These are phyloP conservation scores for Zymoseptoria passerinii DNA, from an alignment of 2,329 filamentous ascomycete genomes.

Conservation along the genomic window DNA sequence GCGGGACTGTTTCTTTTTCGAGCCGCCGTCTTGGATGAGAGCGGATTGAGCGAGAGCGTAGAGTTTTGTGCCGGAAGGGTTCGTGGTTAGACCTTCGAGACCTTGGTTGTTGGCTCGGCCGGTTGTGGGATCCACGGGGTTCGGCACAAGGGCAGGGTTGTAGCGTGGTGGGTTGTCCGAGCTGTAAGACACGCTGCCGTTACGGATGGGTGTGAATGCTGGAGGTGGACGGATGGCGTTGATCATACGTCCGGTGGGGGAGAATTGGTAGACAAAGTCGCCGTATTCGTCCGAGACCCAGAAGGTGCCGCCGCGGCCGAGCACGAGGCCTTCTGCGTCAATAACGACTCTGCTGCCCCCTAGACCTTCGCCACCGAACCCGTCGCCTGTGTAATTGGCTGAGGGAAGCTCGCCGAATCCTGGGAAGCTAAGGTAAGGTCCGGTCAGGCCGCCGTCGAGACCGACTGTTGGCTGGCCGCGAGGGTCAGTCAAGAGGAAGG, in stretches of 20 bases:
- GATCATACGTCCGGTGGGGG: constrained; percentile 49
- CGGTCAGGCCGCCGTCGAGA: constrained; percentile 51
- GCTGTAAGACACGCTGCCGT: constrained; percentile 53
- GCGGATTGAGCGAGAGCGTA: constrained; percentile 61
- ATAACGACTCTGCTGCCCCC: constrained; percentile 54
- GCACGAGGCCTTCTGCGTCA: constrained; percentile 59
- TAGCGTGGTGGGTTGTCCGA: constrained; percentile 57
- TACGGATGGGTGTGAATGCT: constrained; percentile 56
- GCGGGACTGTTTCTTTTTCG: constrained; percentile 45
- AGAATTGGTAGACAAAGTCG: constrained; percentile 61
- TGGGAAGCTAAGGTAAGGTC: constrained; percentile 43
- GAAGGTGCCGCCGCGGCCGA: constrained; percentile 53
- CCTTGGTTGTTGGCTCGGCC: constrained; percentile 67
- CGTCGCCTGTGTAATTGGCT: constrained; percentile 57
- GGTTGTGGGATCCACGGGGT: constrained; percentile 49
- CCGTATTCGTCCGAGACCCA: constrained; percentile 67
- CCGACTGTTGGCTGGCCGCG: constrained; percentile 55
- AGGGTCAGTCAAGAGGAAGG: constrained; percentile 56
- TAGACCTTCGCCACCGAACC: constrained; percentile 53
- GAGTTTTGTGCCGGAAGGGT: constrained; percentile 53
- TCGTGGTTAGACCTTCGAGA: constrained; percentile 61
- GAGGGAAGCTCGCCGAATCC: constrained; percentile 52
- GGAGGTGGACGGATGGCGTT: constrained; percentile 56
- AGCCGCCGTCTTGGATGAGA: constrained; percentile 53
- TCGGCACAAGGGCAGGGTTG: constrained; percentile 39